Conservation (phyloP, 2,329 filamentous ascomycete species). For the Ceratocystis variospora region DNA sequence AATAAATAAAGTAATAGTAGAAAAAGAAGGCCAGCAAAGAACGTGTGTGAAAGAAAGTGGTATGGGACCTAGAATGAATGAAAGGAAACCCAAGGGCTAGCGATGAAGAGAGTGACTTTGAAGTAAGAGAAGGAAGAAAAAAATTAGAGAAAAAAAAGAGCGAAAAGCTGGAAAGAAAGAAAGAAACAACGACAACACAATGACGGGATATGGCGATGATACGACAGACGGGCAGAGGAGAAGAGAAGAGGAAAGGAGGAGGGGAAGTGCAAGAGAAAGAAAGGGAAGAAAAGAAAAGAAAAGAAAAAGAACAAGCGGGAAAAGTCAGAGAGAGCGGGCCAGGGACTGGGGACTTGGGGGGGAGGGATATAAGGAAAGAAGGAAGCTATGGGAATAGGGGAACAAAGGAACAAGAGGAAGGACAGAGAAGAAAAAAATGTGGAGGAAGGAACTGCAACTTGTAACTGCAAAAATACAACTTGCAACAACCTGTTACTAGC, state of each 20-base stretch:
- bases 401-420: neutral
- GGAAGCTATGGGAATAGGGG: conserved; percentile 8
- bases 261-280: conserved; percentile 22
- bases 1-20: conserved; percentile 19
- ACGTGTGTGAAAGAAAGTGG: conserved; percentile 15
- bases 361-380: neutral
- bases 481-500: neutral
- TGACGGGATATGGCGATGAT: conserved; percentile 25
- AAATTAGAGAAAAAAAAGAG: conserved; percentile 21
- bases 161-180: conserved; percentile 19
- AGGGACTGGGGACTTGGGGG: conserved; percentile 18
- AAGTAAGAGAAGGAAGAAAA: conserved; percentile 33
- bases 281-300: conserved; percentile 26
- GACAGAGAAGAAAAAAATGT: neutral
- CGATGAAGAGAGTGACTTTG: conserved; percentile 39
- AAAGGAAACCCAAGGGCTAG: conserved; percentile 35
- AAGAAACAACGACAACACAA: conserved; percentile 25
- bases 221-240: conserved; percentile 22
- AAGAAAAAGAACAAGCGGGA: conserved; percentile 25
- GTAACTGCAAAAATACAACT: neutral
- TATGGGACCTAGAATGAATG: conserved; percentile 27
- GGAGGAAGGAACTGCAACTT: neutral
- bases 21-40: conserved; percentile 25
- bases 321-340: conserved; percentile 25
- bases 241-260: conserved; percentile 26